A percentile compares a stretch with the other conserved stretches of the same genome.
Evolutionary conservation across 768 basidiomycete species (phyloP).

Genomic region (Mycena alexandri): DNA sequence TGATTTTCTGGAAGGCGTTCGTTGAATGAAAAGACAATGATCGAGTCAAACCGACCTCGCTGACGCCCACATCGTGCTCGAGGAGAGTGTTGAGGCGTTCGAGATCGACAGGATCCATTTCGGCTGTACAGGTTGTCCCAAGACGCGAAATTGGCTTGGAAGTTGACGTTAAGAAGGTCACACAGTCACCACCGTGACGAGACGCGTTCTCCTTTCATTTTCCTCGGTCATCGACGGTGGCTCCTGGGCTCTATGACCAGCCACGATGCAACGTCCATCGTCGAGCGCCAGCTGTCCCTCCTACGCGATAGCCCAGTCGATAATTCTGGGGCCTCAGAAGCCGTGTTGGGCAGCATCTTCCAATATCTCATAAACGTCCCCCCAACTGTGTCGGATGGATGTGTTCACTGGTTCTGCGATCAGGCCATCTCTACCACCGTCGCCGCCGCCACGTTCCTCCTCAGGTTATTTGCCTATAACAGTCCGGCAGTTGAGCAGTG

Average conservation of each 20-base stretch:
- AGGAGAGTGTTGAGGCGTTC: slow-evolving; percentile 70
- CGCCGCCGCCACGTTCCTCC: slow-evolving; percentile 83
- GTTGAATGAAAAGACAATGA: slow-evolving; percentile 24
- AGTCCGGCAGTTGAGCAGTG: slow-evolving; percentile 70
- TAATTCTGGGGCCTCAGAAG: slow-evolving; percentile 61
- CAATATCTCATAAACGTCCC: slow-evolving; percentile 65
- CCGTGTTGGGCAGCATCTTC: slow-evolving; percentile 63
- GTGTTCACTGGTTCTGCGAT: slow-evolving; percentile 86
- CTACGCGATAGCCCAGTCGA: slow-evolving; percentile 73
- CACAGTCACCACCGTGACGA: no score
- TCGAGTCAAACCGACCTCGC: slow-evolving; percentile 62
- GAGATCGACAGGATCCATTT: slow-evolving; percentile 71
- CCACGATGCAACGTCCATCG: slow-evolving; percentile 42
- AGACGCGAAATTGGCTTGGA: no score
- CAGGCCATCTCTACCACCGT: slow-evolving; percentile 66
- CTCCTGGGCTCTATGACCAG: slow-evolving; percentile 38
- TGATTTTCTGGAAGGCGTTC: slow-evolving; percentile 72
- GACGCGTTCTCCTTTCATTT: slow-evolving; percentile 6
- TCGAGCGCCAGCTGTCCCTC: slow-evolving; percentile 63
- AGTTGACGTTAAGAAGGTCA: no score
- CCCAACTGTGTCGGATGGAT: slow-evolving; percentile 51
- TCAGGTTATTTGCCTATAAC: slow-evolving; percentile 86
- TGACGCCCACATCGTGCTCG: slow-evolving; percentile 71
- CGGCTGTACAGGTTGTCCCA: no score
- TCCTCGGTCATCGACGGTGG: slow-evolving; percentile 2